These are phyloP conservation scores for Coffea canephora DNA, from an alignment of 257 asterid genomes.

Conservation along the genomic window DNA sequence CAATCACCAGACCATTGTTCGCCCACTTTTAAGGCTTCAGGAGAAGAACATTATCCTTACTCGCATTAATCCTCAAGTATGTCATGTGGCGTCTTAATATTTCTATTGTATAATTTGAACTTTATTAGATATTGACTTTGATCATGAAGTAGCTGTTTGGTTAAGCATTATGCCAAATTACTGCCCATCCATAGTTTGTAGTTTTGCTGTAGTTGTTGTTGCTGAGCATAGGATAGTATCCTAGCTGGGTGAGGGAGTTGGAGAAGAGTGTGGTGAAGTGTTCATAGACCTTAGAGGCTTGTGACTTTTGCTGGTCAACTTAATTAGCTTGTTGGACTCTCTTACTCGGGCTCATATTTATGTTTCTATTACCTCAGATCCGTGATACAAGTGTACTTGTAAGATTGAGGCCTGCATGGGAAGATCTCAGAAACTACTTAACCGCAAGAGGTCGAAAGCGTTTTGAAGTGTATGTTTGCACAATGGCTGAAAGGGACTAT, in stretches of 20 bases:
- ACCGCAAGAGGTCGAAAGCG: slow-evolving; percentile 97
- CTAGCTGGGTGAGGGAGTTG: background rate
- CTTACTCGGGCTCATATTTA: background rate
- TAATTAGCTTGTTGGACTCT: background rate
- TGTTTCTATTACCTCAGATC: slow-evolving; percentile 44
- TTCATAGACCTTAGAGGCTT: background rate
- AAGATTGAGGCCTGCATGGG: slow-evolving; percentile 99
- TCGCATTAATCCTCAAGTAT: slow-evolving; percentile 86
- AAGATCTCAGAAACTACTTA: slow-evolving; percentile 89
- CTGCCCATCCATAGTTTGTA: background rate
- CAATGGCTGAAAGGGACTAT: slow-evolving; percentile 98
- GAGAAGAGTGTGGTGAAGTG: background rate
- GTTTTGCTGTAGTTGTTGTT: background rate
- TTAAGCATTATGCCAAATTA: background rate
- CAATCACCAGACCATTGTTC: slow-evolving; percentile 74
- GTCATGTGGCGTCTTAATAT: background rate
- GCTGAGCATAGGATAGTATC: background rate
- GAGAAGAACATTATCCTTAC: slow-evolving; percentile 89
- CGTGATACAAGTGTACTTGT: slow-evolving; percentile 99
- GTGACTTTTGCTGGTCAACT: background rate
- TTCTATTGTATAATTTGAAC: background rate
- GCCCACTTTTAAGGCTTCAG: slow-evolving; percentile 84
- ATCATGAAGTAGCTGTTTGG: background rate
- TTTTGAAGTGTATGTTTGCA: slow-evolving; percentile 96
- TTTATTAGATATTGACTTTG: background rate